Conservation (phyloP, 2,329 filamentous ascomycete genomes). For the Ascochyta rabiei region DNA sequence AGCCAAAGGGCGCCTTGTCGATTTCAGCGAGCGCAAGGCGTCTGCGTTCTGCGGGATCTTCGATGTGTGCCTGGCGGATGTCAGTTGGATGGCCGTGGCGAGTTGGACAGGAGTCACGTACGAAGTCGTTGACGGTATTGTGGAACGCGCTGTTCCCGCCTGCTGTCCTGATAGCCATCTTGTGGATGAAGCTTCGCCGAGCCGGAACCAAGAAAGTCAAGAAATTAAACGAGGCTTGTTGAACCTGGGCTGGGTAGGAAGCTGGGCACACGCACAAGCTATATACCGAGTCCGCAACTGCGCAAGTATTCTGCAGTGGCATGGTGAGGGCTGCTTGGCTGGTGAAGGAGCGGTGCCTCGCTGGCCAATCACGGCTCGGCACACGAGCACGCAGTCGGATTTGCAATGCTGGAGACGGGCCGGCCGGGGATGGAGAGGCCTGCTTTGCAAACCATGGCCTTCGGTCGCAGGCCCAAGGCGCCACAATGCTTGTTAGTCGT, state of each 20-base stretch:
- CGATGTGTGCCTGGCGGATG: constrained; percentile 52
- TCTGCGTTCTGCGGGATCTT: constrained; percentile 78
- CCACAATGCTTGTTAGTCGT: constrained; percentile 12
- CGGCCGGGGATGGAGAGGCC: constrained; percentile 1
- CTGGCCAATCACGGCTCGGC: constrained; percentile 5
- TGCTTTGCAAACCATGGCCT: constrained; percentile 4
- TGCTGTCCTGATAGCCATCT: constrained; percentile 25
- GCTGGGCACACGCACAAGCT: constrained; percentile 15
- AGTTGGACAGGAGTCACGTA: not conserved
- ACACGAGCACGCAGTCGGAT: constrained; percentile 17
- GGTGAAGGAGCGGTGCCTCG: constrained; percentile 1
- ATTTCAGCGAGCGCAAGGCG: constrained; percentile 81
- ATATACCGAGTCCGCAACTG: constrained; percentile 12
- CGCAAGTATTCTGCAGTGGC: too few relatives aligned
- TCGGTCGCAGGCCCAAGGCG: constrained; percentile 7
- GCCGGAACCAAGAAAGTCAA: constrained; percentile 23
- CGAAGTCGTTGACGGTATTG: constrained; percentile 72
- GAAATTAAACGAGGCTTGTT: constrained; percentile 17
- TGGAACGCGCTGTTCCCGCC: constrained; percentile 42
- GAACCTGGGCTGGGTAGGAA: constrained; percentile 9
- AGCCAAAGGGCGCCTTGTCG: constrained; percentile 81
- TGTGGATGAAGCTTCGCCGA: constrained; percentile 24
- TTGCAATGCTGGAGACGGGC: constrained; percentile 4
- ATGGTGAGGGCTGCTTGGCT: constrained; percentile 10
- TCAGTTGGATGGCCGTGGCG: not conserved